phyloP scores from a whole-genome alignment of 2,329 filamentous ascomycete genomes.

The Exophiala oligosperma region DNA sequence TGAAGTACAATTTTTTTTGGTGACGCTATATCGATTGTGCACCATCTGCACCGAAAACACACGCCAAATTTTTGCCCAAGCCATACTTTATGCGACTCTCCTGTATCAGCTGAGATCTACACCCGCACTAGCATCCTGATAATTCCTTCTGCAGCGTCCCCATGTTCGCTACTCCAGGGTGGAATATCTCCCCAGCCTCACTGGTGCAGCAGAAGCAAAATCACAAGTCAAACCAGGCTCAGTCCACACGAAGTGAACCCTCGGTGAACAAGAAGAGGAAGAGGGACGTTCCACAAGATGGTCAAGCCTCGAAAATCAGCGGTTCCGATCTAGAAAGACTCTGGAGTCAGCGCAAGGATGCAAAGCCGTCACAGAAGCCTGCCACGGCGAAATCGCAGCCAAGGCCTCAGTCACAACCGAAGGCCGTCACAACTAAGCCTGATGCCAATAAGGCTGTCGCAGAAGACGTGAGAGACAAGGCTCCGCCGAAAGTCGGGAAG shows the following conservation, averaged over 20 bases:
- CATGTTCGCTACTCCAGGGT: conserved; percentile 92
- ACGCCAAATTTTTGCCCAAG: background rate
- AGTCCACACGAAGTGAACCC: conserved; percentile 2
- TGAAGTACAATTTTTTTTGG: conserved; percentile 1
- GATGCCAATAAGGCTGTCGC: background rate
- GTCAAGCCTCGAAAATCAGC: conserved; percentile 51
- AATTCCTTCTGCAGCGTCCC: conserved; percentile 9
- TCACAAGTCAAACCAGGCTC: conserved; percentile 32
- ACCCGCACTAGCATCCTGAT: conserved; percentile 11
- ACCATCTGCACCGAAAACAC: background rate
- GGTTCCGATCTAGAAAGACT: conserved; percentile 72
- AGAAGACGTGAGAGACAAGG: too few species aligned
- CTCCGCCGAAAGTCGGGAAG: background rate
- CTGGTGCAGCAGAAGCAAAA: conserved; percentile 30
- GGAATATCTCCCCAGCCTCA: conserved; percentile 65
- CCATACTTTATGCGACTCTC: background rate
- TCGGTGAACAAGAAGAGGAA: conserved; percentile 52
- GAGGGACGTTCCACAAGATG: conserved; percentile 31
- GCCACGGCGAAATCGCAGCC: background rate
- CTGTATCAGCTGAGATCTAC: conserved; percentile 13
- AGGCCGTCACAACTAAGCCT: background rate
- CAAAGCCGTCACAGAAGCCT: conserved; percentile 14
- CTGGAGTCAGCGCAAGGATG: conserved; percentile 64
- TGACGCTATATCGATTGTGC: background rate
- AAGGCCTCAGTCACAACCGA: conserved; percentile 12